phyloP scores from a whole-genome alignment of 2,329 filamentous ascomycete genomes.

The Botryosphaeria dothidea region DNA sequence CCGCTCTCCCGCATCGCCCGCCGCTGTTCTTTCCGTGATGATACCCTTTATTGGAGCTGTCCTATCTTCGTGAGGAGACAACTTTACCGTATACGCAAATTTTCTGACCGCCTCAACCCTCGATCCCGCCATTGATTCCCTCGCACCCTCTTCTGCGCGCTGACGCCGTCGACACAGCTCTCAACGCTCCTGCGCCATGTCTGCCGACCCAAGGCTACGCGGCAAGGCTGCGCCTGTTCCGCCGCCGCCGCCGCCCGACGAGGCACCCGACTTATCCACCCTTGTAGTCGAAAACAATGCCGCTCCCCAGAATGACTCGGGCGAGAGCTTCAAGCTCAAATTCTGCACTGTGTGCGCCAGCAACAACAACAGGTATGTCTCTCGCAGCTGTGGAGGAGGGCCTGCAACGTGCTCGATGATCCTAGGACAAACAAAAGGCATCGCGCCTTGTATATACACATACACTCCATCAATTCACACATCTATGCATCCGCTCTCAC shows the following conservation, averaged over 20 bases:
- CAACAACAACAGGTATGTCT: slow-evolving; percentile 85
- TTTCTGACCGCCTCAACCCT: slow-evolving; percentile 8
- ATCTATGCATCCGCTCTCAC: neutral
- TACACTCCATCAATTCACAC: slow-evolving; percentile 14
- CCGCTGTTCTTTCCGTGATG: slow-evolving; percentile 49
- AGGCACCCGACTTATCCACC: slow-evolving; percentile 33
- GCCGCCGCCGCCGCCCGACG: slow-evolving; percentile 49
- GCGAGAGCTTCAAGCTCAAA: slow-evolving; percentile 77
- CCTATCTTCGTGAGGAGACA: slow-evolving; percentile 51
- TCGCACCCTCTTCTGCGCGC: neutral
- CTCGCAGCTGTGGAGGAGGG: neutral
- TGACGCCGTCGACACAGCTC: neutral
- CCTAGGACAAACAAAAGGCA: neutral
- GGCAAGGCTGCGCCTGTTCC: slow-evolving; percentile 44
- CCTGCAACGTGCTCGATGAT: neutral
- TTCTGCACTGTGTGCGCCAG: slow-evolving; percentile 99
- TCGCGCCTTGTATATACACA: slow-evolving; percentile 7
- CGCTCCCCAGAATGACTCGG: slow-evolving; percentile 28
- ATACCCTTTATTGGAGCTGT: slow-evolving; percentile 75
- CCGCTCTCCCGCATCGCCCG: slow-evolving; percentile 9
- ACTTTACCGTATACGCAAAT: slow-evolving; percentile 21
- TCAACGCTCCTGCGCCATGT: slow-evolving; percentile 29
- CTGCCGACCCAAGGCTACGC: slow-evolving; percentile 51
- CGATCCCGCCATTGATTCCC: neutral
- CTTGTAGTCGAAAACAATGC: slow-evolving; percentile 31